phyloP scores from a whole-genome alignment of 192 early-diverging fungal species.

The Bifiguratus adelaidae region DNA sequence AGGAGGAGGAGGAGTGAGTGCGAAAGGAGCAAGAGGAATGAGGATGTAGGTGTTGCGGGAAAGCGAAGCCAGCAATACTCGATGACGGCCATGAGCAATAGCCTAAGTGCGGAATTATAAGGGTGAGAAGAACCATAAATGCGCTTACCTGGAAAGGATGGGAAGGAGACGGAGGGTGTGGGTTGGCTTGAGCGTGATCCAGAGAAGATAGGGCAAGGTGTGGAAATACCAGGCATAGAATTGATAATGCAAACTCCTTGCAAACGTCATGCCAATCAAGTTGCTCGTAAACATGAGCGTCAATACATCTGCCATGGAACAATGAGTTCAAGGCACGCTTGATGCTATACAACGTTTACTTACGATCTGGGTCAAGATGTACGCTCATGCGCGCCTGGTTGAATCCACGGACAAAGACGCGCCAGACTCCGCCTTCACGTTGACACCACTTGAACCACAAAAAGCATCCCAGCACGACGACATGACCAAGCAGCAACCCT shows the following conservation, averaged over 20 bases:
- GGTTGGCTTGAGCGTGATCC: slow-evolving; percentile 11
- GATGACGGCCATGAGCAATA: slow-evolving; percentile 16
- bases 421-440: slow-evolving; percentile 16
- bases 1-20: slow-evolving; percentile 10
- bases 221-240: slow-evolving; percentile 95
- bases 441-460: slow-evolving; percentile 46
- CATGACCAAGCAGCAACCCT: slow-evolving; percentile 47
- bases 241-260: slow-evolving; percentile 90
- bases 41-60: slow-evolving; percentile 17
- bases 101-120: slow-evolving; percentile 1
- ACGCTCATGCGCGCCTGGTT: not conserved
- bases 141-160: not conserved
- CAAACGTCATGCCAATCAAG: slow-evolving; percentile 83
- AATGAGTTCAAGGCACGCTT: slow-evolving; percentile 1
- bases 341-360: not conserved
- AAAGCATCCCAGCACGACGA: slow-evolving; percentile 45
- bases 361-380: slow-evolving; percentile 20
- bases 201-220: slow-evolving; percentile 72
- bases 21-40: slow-evolving; percentile 14
- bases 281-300: slow-evolving; percentile 73
- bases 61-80: slow-evolving; percentile 24
- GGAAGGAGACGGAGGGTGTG: not conserved
- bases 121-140: not conserved
- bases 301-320: slow-evolving; percentile 36
- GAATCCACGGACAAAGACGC: slow-evolving; percentile 16